Evolutionary conservation across 192 early-diverging fungal genomes (phyloP).

Genomic region (Coemansia sp.): DNA sequence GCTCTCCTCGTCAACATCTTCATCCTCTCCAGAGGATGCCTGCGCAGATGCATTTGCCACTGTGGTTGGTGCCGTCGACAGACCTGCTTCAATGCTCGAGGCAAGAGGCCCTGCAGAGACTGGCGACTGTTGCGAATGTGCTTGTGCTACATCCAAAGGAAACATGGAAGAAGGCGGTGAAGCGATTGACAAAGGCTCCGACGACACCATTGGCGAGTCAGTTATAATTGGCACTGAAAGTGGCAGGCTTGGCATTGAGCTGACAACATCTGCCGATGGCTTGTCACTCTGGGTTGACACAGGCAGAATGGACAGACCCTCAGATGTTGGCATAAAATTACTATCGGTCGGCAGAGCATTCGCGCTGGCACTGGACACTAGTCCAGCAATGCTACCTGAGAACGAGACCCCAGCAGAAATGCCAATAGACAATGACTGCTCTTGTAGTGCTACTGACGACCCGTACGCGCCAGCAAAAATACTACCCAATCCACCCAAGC

Average conservation of each 20-base stretch:
- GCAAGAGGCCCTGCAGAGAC: background rate
- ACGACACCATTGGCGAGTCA: background rate
- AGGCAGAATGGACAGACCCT: background rate
- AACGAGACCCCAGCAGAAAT: background rate
- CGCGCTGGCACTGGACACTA: background rate
- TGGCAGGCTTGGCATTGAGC: background rate
- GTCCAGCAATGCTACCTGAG: background rate
- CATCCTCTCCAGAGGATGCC: background rate
- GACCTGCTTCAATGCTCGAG: background rate
- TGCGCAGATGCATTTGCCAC: background rate
- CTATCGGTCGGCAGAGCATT: background rate
- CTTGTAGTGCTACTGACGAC: conserved; percentile 15
- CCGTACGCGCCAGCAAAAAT: conserved; percentile 6
- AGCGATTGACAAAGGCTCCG: background rate
- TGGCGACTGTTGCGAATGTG: conserved; percentile 1
- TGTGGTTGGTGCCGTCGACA: background rate
- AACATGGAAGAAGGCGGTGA: background rate
- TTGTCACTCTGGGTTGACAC: background rate
- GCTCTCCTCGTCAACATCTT: conserved; percentile 14
- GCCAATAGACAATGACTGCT: conserved; percentile 14
- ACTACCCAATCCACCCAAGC: background rate
- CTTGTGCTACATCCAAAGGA: conserved; percentile 6
- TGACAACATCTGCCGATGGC: background rate
- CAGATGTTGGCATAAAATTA: background rate
- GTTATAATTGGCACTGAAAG: background rate